Base-by-base conservation (phyloP, 2,329 filamentous ascomycete genomes). In the Fusarium austroafricanum region DNA sequence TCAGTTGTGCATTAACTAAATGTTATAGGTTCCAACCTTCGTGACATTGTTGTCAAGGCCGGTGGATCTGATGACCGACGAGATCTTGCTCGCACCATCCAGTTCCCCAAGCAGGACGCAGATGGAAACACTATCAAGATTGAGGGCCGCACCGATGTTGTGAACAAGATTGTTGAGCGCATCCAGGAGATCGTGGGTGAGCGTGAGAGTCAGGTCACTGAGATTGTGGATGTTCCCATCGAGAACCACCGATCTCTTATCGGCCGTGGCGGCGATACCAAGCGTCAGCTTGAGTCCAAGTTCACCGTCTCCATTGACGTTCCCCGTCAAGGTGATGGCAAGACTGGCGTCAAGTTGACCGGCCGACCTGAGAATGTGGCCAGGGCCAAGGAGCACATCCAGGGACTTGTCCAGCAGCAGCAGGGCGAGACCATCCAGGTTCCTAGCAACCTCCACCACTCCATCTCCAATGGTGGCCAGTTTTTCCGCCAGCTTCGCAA, bases 181-280 rank as follows among this genome's bases (percentile, higher is more conserved):
- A 96, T 99, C 72, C 82, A 96, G 75, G 86, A 89, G 45, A 92
- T 97, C 71, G 93, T 97, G 29, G 83, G 87, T n/a, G 88, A 96
- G 76, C 90, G 93, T 37, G 92, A 95, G 73, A 95, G 88, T 77
- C 93, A 97, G 80, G 87, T 93, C 39, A 92, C 89, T 1, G 90
- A 93, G 73, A 85, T 86, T 17, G 77, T 97, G 26, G 94, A 97
- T 33, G 90, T 99, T 35, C 92, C 94, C 17, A 89, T 90, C 14
- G 92, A 96, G 73, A 96, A 97, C 84, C 96, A 99, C 79, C 87
- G 94, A 54, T 86, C 92, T 10, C 86, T 99, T 23, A 98, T 99
- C 75, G 96, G 96, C 40, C 93, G 94, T 57, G 94, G 93, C 67
- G 96, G 96, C 67, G 94, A 97, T 71, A 90, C 89, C 47, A 92